A percentile compares a stretch with the other conserved stretches of the same genome.
phyloP scores from a whole-genome alignment of 306 rosid species.

The Trichosanthes truncata region DNA sequence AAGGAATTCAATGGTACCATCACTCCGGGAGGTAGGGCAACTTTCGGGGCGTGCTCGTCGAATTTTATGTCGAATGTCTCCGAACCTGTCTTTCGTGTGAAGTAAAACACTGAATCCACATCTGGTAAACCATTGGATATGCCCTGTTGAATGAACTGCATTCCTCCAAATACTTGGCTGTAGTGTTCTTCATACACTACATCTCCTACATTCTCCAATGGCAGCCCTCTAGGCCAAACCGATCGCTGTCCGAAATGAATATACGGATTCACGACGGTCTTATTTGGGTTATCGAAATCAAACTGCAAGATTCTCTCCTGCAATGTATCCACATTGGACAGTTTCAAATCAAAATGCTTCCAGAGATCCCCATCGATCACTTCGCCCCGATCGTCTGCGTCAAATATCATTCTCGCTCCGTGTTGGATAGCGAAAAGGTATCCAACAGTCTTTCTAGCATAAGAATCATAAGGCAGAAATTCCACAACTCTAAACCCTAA shows the following conservation, averaged over 20 bases:
- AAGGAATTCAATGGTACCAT: slow-evolving; percentile 82
- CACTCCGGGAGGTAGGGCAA: slow-evolving; percentile 67
- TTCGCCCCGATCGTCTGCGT: slow-evolving; percentile 89
- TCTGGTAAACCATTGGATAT: slow-evolving; percentile 68
- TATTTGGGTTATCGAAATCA: slow-evolving; percentile 66
- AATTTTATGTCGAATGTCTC: slow-evolving; percentile 63
- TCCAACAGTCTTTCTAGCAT: slow-evolving; percentile 85
- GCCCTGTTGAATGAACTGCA: slow-evolving; percentile 32
- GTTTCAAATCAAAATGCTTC: slow-evolving; percentile 79
- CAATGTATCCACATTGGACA: slow-evolving; percentile 68
- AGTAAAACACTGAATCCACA: slow-evolving; percentile 81
- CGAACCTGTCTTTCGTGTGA: slow-evolving; percentile 52
- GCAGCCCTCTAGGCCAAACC: slow-evolving; percentile 96
- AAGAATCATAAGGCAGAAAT: slow-evolving; percentile 76
- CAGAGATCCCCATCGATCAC: slow-evolving; percentile 79
- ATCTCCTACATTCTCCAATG: slow-evolving; percentile 86
- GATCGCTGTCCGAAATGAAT: slow-evolving; percentile 95
- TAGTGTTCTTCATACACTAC: slow-evolving; percentile 77
- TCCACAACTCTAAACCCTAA: slow-evolving; percentile 81
- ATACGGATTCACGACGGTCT: slow-evolving; percentile 74
- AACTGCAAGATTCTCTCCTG: slow-evolving; percentile 70
- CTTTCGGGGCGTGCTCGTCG: slow-evolving; percentile 68
- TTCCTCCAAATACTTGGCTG: slow-evolving; percentile 41
- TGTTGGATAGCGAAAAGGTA: slow-evolving; percentile 92
- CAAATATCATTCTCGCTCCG: slow-evolving; percentile 83